phyloP scores from a whole-genome alignment of 345 rosid species.

The Syzygium grande region DNA sequence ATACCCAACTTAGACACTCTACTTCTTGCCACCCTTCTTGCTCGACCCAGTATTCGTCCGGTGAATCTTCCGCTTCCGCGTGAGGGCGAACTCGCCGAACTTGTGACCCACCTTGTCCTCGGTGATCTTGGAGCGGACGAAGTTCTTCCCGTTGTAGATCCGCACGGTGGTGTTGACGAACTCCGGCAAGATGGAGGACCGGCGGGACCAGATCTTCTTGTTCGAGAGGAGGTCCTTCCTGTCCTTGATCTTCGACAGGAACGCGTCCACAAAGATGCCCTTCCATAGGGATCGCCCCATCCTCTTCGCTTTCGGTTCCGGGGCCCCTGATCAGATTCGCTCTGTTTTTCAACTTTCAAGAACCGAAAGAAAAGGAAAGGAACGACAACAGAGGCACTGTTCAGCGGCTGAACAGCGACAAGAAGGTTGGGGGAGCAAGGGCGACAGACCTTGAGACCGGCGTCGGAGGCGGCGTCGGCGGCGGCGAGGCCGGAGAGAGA shows the following conservation, averaged over 20 bases:
- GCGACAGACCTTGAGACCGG: not conserved
- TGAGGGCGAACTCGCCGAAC: conserved; percentile 41
- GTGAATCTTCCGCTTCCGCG: conserved; percentile 15
- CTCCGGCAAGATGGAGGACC: conserved; percentile 26
- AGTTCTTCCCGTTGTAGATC: conserved; percentile 37
- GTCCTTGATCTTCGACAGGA: conserved; percentile 19
- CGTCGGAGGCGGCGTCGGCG: not conserved
- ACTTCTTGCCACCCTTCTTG: conserved; percentile 1
- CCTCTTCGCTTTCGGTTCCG: not conserved
- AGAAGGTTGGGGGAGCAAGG: not conserved
- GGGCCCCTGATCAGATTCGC: not conserved
- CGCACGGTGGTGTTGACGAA: conserved; percentile 23
- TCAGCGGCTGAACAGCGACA: not conserved
- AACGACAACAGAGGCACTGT: not conserved
- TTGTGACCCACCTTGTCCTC: conserved; percentile 48
- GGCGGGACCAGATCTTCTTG: conserved; percentile 29
- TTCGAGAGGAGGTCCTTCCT: conserved; percentile 10
- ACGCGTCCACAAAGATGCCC: conserved; percentile 29
- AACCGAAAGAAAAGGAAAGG: not conserved
- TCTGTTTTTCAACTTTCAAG: not conserved
- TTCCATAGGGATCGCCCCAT: conserved; percentile 1
- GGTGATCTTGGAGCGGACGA: conserved; percentile 39
- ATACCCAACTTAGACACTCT: not conserved
- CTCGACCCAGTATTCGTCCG: not conserved
- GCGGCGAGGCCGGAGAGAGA: not conserved